Base-by-base conservation (phyloP, 768 basidiomycete species). In the Leccinum barrowsii region DNA sequence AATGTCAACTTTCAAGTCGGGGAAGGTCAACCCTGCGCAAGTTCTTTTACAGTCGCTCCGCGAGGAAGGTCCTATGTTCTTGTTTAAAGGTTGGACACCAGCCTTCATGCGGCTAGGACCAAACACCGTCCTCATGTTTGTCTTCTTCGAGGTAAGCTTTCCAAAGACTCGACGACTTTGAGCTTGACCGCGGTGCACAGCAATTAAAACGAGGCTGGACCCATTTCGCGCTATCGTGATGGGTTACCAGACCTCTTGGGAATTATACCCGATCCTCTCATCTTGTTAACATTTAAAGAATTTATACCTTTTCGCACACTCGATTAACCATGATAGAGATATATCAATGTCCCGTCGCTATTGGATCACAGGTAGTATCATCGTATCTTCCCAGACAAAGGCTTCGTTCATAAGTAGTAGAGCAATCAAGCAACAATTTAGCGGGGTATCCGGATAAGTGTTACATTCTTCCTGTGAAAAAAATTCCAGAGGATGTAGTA, bases 71-170 rank as follows among this genome's bases (percentile, higher is more conserved):
- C 79, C 84, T 10, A 77, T 78, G 59, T 92, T 93, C 70, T 76
- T 93, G 55, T 90, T 94, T 74, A 92, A 90, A 70, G 92, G 92
- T 34, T 94, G 92, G 92, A 89, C 89, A 17, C 92, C 92, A 2
- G 89, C 92, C 7, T 94, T 92, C 73, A 83, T 89, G 64, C 85
- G 92, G 50, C 74, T 94, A 46, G 90, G 87, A 28, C 91, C 91
- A 2, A 92, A 92, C 69, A 93, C 92, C 1, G 79, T 94, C 34
- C 76, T 93, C 5, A 81, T 93, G 74, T 94, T 92, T 72, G 86
- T 93, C 50, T 91, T 92, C 74, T 87, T 87, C 62, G 91, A 93
- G 77, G 90, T 88, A 63, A 51, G 76, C 55, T n/a, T 34, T 22
- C 15, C 44, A 32, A 24, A 58, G 28, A 54, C 13, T 40, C 49